phyloP scores from a whole-genome alignment of 2,329 filamentous ascomycete species.

The Helotiales sp. region DNA sequence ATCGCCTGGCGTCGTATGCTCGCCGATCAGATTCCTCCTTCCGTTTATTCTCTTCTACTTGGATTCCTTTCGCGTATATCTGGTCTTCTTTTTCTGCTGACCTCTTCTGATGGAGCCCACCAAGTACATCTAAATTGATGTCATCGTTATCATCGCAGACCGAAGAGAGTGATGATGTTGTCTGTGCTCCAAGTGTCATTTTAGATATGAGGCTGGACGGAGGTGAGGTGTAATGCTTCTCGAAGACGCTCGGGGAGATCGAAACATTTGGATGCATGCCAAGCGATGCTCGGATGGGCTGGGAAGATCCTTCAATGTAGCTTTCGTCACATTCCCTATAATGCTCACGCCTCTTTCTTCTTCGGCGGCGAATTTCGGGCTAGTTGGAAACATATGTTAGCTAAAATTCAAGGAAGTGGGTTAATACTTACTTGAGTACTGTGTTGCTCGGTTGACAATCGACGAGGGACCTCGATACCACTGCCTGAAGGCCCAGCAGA shows the following conservation, averaged over 20 bases:
- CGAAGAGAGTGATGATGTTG: not conserved
- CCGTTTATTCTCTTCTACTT: constrained; percentile 8
- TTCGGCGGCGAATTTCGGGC: not conserved
- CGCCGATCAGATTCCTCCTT: constrained; percentile 3
- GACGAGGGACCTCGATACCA: not conserved
- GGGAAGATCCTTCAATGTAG: not conserved
- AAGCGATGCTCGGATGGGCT: not conserved
- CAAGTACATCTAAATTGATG: not conserved
- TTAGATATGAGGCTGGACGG: not conserved
- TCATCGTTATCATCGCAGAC: constrained; percentile 4
- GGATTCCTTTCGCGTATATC: constrained; percentile 7
- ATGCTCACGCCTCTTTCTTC: not conserved
- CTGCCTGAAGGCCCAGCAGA: constrained; percentile 20
- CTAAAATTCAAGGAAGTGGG: not conserved
- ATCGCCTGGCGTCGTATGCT: constrained; percentile 7
- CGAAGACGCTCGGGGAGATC: not conserved
- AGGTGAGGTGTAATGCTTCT: not conserved
- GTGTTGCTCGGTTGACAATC: not conserved
- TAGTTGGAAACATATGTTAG: not conserved
- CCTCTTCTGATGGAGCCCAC: not conserved
- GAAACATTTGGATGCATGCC: not conserved
- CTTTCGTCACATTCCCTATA: not conserved
- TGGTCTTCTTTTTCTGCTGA: not conserved
- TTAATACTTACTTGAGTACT: not conserved
- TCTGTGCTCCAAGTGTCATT: not conserved